Base-by-base conservation (phyloP, 177 flowering plant species). In the Telopea speciosissima region DNA sequence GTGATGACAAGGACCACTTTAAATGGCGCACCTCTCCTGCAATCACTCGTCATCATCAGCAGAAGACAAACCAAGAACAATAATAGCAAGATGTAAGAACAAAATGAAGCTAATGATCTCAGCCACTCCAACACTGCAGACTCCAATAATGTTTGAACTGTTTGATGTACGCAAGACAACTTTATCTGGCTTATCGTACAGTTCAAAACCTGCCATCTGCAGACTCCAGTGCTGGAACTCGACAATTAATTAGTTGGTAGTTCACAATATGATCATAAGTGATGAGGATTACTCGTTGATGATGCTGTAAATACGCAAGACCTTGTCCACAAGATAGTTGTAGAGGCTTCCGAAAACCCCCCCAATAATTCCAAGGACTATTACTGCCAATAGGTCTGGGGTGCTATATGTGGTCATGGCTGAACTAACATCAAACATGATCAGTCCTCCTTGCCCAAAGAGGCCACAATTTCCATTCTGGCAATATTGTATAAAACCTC, bases 401-500 rank as follows among this genome's bases (percentile, higher is more conserved):
- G 76, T 69, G 74, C 70, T 73, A 66, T 83, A 86, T 8, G 74
- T 17, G 68, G 84, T 68, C n/a, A 65, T 42, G 22, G 79, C 44
- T 11, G 83, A 79, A 70, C 82, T 77, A 11, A 86, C 72, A 66
- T 86, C 86, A 68, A 86, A 86, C 87, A 86, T 86, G 62, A 86
- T 86, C 49, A 84, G 75, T 33, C 89, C 89, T 67, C 89, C 89
- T 70, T 86, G 68, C 59, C 89, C 89, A 81, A 86, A 86, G 44
- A 86, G 73, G n/a, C 89, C 89, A 83, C 86, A 86, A 3, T 76
- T 79, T 44, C 84, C 89, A 77, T 77, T 78, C 68, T 76, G 76
- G 75, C 89, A 86, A 67, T 66, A 81, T 69, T 77, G 76, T 28
- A 86, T 84, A 65, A 83, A 63, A 68, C 71, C 75, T 74, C 85